These are phyloP conservation scores for Beta lomatogona DNA, from an alignment of 179 eudicot species.

Conservation along the genomic window DNA sequence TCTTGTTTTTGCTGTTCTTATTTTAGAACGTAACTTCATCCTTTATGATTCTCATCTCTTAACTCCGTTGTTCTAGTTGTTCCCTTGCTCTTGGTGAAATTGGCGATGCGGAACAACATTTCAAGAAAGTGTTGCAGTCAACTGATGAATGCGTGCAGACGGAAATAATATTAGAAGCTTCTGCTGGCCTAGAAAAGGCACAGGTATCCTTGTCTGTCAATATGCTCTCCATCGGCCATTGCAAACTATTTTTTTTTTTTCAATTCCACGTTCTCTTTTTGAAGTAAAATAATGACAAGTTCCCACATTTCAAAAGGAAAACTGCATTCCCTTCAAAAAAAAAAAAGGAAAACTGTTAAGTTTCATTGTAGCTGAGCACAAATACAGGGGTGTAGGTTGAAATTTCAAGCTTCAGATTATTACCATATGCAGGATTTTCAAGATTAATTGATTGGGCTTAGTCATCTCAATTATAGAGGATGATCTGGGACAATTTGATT, in stretches of 20 bases:
- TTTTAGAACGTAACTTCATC: not conserved
- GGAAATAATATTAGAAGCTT: conserved; percentile 79
- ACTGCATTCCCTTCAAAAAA: no score
- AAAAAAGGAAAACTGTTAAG: not conserved
- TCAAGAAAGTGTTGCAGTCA: conserved; percentile 63
- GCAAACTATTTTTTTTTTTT: not conserved
- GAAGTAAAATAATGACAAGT: not conserved
- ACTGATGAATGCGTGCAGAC: conserved; percentile 65
- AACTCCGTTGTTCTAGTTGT: conserved; percentile 53
- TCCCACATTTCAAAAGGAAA: not conserved
- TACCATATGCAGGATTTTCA: not conserved
- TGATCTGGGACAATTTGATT: not conserved
- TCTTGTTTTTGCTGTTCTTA: not conserved
- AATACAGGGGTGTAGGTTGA: not conserved
- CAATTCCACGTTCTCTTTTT: not conserved
- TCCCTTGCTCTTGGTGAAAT: conserved; percentile 91
- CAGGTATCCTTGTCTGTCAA: conserved; percentile 60
- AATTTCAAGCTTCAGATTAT: conserved; percentile 2
- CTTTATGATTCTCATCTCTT: conserved; percentile 5
- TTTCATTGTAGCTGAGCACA: conserved; percentile 7
- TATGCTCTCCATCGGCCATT: not conserved
- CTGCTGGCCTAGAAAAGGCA: conserved; percentile 79
- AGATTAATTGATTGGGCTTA: not conserved
- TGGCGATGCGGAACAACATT: conserved; percentile 62
- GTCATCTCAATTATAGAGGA: conserved; percentile 11